Conservation (phyloP, 306 rosid species). For the Cicer arietinum region DNA sequence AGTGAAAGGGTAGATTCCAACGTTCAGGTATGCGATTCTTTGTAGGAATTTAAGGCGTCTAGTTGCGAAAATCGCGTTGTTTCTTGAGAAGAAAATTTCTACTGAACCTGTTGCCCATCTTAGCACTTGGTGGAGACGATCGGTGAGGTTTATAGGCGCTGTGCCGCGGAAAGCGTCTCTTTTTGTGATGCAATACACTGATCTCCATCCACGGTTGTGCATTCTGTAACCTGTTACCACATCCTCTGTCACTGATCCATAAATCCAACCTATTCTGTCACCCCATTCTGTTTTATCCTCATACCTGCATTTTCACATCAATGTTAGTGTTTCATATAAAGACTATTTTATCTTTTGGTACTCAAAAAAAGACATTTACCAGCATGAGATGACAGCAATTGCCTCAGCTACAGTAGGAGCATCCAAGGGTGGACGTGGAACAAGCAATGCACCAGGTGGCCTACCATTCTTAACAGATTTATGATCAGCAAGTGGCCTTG, state of each 20-base stretch:
- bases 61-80: constrained; percentile 75
- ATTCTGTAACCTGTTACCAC: constrained; percentile 89
- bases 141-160: constrained; percentile 86
- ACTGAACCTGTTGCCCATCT: constrained; percentile 94
- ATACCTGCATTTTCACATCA: constrained; percentile 51
- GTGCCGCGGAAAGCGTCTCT: constrained; percentile 86
- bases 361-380: constrained; percentile 48
- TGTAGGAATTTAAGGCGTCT: constrained; percentile 84
- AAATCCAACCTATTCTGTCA: constrained; percentile 84
- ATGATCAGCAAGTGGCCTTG: constrained; percentile 86
- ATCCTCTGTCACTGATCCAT: constrained; percentile 88
- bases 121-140: constrained; percentile 81
- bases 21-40: constrained; percentile 77
- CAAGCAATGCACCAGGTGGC: constrained; percentile 73
- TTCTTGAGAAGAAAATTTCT: constrained; percentile 81
- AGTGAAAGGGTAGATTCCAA: constrained; percentile 84
- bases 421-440: constrained; percentile 76
- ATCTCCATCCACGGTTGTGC: constrained; percentile 96
- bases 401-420: constrained; percentile 91
- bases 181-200: constrained; percentile 79
- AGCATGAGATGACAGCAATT: constrained; percentile 85
- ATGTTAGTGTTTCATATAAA: not conserved
- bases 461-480: constrained; percentile 75
- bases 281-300: constrained; percentile 96
- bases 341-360: not conserved